Conservation (phyloP, 345 rosid species). For the Pistacia vera region DNA sequence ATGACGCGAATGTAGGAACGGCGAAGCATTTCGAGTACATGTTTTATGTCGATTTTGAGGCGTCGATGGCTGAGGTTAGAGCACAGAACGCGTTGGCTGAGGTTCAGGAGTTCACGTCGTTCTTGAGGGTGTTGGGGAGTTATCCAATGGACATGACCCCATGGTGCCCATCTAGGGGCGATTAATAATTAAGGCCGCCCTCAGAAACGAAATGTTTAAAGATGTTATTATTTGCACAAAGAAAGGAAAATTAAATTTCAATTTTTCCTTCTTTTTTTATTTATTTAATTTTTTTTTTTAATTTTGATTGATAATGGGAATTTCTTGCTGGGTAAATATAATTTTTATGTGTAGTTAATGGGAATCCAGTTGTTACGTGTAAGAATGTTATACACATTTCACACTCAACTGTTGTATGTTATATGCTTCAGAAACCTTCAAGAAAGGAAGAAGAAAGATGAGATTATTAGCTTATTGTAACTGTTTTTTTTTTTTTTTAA, state of each 20-base stretch:
- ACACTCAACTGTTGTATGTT: conserved; percentile 2
- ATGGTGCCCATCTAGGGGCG: conserved; percentile 67
- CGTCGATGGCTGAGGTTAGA: conserved; percentile 91
- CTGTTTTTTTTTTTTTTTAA: not conserved
- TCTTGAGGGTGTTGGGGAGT: conserved; percentile 93
- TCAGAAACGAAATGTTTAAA: not conserved
- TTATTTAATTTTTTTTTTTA: not conserved
- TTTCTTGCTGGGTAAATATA: conserved; percentile 17
- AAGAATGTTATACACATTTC: conserved; percentile 6
- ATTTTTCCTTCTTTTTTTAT: conserved; percentile 12
- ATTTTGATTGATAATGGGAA: conserved; percentile 17
- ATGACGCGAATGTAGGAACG: conserved; percentile 76
- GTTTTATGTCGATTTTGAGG: conserved; percentile 92
- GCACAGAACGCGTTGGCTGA: conserved; percentile 97
- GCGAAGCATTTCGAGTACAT: conserved; percentile 91
- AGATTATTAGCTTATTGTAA: not conserved
- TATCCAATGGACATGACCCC: conserved; percentile 99
- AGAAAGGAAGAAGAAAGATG: not conserved
- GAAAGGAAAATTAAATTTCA: conserved; percentile 8
- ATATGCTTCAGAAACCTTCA: not conserved
- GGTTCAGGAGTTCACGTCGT: conserved; percentile 98
- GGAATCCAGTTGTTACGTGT: conserved; percentile 7
- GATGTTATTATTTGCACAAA: conserved; percentile 29
- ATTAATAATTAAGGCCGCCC: conserved; percentile 2
- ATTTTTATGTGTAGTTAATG: not conserved